Base-by-base conservation (phyloP, 345 rosid species). In the Murraya paniculata region DNA sequence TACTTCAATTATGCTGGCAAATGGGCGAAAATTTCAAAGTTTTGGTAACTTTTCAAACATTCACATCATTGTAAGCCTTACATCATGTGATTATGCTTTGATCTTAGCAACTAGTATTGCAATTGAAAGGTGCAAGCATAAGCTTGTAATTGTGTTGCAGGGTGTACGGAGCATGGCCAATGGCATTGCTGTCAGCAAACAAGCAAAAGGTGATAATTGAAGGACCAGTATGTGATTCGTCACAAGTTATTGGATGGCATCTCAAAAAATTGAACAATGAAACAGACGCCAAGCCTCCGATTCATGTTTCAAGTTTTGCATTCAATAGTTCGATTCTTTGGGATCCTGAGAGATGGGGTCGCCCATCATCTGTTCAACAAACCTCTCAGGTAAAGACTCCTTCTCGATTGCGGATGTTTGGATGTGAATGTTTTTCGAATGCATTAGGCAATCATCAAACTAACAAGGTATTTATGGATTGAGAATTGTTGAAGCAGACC, bases 311-410 rank as follows among this genome's bases (percentile, higher is more conserved):
- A 27, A 88, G 88, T 72, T 91, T 91, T 76, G 97, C 87, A 30
- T 92, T 91, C 76, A 92, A 91, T 82, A 92, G 93, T 68, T 91
- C 92, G 6, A 92, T 91, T 36, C 97, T 92, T 71, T 92, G 95
- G 97, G 95, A 92, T 69, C 95, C 95, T 31, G 97, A 92, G 74
- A 85, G 95, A 88, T 92, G 97, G 97, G 97, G 97, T 79, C 91
- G 97, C 36, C 90, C 91, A 61, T 90, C 96, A 19, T 84, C 95
- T 28, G 82, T 78, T 59, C 91, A 91, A 84, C 87, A 80, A 77
- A 85, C 86, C 71, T 86, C 89, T n/a, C 95, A 90, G 91, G 93
- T 91, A 84, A 55, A 2, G 4, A 53, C 21, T 53, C 57, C 6
- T 53, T 18, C 0, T 18, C 57, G 18, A 2, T 50, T 50, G 21